phyloP scores from a whole-genome alignment of 441 rosid genomes.

The Biscutella laevigata region DNA sequence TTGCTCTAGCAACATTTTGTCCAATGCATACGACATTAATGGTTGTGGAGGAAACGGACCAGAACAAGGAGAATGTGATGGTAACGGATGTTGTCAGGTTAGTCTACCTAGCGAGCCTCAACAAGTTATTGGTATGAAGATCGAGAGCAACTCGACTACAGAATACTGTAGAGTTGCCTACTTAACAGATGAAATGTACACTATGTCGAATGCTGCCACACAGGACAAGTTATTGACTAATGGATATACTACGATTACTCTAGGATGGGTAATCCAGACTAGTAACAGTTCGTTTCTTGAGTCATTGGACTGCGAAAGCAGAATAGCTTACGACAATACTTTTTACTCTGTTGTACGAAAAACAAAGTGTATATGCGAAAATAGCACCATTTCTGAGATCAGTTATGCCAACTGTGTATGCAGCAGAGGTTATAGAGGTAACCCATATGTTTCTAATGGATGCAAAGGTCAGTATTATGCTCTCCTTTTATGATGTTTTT shows the following conservation, averaged over 20 bases:
- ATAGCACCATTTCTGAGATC: background rate
- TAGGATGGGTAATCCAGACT: background rate
- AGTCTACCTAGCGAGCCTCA: background rate
- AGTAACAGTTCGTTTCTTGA: background rate
- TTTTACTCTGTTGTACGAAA: background rate
- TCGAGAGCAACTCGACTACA: background rate
- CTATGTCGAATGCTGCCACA: background rate
- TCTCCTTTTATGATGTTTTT: no score
- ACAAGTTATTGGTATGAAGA: constrained; percentile 5
- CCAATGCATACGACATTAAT: background rate
- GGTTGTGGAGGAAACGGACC: background rate
- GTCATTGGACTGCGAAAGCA: background rate
- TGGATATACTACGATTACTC: background rate
- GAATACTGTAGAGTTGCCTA: constrained; percentile 17
- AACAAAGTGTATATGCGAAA: background rate
- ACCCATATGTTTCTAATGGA: constrained; percentile 15
- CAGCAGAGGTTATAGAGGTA: constrained; percentile 4
- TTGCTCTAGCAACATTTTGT: background rate
- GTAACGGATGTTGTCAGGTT: constrained; percentile 15
- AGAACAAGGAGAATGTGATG: background rate
- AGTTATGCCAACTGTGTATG: constrained; percentile 18
- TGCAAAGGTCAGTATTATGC: constrained; percentile 22
- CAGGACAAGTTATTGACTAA: background rate
- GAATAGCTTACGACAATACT: background rate
- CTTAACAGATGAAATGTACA: constrained; percentile 6